Base-by-base conservation (phyloP, 768 basidiomycete species). In the Trametes coccinea region DNA sequence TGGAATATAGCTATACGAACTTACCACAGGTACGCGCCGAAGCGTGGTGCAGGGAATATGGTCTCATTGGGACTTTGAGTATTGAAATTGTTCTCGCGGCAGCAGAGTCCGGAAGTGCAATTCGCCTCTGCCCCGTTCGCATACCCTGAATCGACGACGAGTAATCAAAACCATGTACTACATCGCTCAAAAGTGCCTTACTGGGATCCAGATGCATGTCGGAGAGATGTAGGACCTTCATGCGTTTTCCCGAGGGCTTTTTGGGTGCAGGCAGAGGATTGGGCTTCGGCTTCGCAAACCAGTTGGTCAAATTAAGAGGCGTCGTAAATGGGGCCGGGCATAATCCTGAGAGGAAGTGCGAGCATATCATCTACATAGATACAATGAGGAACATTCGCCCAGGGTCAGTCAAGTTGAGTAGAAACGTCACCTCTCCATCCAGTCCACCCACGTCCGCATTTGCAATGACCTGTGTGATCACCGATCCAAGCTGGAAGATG, bases 251-350 rank as follows among this genome's bases (percentile, higher is more conserved):
- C 46, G 84, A 88, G 14, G 81, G 80, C 69, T 79, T 77, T 70
- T 80, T 87, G 0, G 79, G 78, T 8, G 76, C 62, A n/a, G 87
- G 88, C 11, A 86, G 79, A 4, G 85, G 85, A 31, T 80, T 79
- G 0, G 90, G 90, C 70, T 92, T 92, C 2, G 89, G 87, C 71
- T 89, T 92, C 31, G 82, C 77, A 73, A 92, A 92, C 86, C 89
- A 92, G 11, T 75, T 75, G 0, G 82, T 85, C 37, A 86, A 68
- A 68, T 92, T 81, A 64, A 92, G 77, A 3, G 86, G 78, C 6
- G 84, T 73, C 1, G 88, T 81, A 0, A 82, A 77, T 8, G 87
- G 84, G 17, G 79, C 74, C 4, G 86, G 74, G 67, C 89, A 90
- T 59, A 82, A 65, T 16, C 71, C 59, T 13, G 87, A 71, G 71